Evolutionary conservation across 2,329 filamentous ascomycete species (phyloP), one percentile per base, ranked within the genome.

Genomic region (Claviceps sp.): DNA sequence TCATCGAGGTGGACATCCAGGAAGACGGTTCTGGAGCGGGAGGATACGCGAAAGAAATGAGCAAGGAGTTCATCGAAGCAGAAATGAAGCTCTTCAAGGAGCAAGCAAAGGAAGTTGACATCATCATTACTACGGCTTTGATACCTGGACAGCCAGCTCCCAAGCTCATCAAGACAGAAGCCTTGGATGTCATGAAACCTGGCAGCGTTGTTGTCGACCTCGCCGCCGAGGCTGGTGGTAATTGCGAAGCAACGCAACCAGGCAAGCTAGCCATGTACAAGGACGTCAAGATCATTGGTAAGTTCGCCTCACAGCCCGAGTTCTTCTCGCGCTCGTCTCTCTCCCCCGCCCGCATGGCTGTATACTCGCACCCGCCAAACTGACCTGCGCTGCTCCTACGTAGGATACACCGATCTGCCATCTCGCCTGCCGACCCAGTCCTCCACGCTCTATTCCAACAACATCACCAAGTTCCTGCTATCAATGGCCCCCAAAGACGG

Each of bases 41-140:
- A 30, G 89, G 89, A 16, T 95, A 95, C 62, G 88, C 87, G 50
- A 95, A 95, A 63, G 87, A 90, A 63, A 95, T 95, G 88, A 93
- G 87, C 51, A 89, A 91, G 62, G 88, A 91, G 58, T 95, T 95
- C 62, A 88, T 93, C 64, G 87, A 88, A 55, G 88, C 88, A 5
- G 88, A 95, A 66, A 94, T 94, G 88, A 90, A 87, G 65, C 75
- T 95, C 0, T 95, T 95, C 69, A 82, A 86, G 64, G 85, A 93
- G 59, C 89, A 95, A 65, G 86, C 85, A 55, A 78, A 80, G 54
- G 89, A 95, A 41, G 88, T 95, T 50, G 88, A 95, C 66, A 95
- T 95, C 56, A 86, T 95, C 55, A 86, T 95, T 63, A 95, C 88
- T 1, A 95, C 89, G 1, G 89, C 89, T n/a, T 68, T 95, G 60